Base-by-base conservation (phyloP, 495 filamentous ascomycete species). In the Penicillium coffeae region DNA sequence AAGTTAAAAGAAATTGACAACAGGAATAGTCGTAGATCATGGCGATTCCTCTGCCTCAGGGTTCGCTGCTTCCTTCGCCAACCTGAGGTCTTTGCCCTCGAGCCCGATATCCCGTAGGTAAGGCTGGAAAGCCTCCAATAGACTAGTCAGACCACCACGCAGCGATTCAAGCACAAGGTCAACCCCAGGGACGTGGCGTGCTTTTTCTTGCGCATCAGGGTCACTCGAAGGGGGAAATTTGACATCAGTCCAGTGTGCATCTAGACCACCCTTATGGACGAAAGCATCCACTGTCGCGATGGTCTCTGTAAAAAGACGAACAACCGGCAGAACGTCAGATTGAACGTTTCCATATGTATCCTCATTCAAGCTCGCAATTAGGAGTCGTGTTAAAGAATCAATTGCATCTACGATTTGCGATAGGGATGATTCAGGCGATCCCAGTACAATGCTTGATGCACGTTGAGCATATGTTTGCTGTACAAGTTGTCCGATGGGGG, bases 261-360 rank as follows among this genome's bases (percentile, higher is more conserved):
- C 71, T 12, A 93, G 64, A 2, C 68, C 71, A 10, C 56, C 71
- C 22, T 62, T 48, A 27, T 70, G 60, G 16, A 79, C 68, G 58
- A 95, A 93, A 9, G 54, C 61, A 52, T 95, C 84, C n/a, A 96
- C 62, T 39, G 79, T 80, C 19, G 71, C 76, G 49, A 86, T 80
- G 0, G 86, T 81, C 3, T 68, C 56, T 1, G 85, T 87, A 55
- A 90, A 84, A 2, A 81, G 80, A 42, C 82, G 76, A 38, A 97
- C 79, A 22, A 95, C 79, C 7, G 63, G 59, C 5, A 87, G 79
- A 2, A 96, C 80, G 57, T 92, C 84, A 25, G 80, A 76, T 42
- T 92, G 83, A 34, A 95, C 93, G 55, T 87, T 85, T 20, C 93
- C 93, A 56, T 81, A 94, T n/a, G 73, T 73, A 64, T 99, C 93